Evolutionary conservation across 345 rosid genomes (phyloP).

Genomic region (Draba incana): DNA sequence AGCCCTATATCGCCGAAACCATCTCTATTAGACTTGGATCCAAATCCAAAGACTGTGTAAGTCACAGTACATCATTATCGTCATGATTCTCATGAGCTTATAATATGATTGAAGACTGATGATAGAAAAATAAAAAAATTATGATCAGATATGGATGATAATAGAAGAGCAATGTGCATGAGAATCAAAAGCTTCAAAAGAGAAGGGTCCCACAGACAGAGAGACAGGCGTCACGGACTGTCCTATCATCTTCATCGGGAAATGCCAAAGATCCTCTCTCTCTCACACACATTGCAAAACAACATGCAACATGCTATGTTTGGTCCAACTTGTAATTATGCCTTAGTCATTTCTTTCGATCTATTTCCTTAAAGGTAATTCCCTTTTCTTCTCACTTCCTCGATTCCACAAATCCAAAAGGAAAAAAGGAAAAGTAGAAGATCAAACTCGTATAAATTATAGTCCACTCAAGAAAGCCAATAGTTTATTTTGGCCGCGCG

Average conservation of each 20-base stretch:
- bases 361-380: conserved; percentile 48
- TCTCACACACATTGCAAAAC: conserved; percentile 28
- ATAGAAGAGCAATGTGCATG: conserved; percentile 39
- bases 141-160: conserved; percentile 9
- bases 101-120: conserved; percentile 7
- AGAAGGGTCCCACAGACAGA: conserved; percentile 41
- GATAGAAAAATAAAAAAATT: background rate
- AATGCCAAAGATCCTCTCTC: conserved; percentile 47
- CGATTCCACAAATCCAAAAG: conserved; percentile 27
- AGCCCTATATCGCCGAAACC: background rate
- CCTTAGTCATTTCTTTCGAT: conserved; percentile 57
- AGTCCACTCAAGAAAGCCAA: conserved; percentile 24
- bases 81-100: background rate
- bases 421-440: background rate
- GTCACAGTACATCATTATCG: background rate
- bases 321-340: conserved; percentile 52
- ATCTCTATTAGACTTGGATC: conserved; percentile 16
- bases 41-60: conserved; percentile 7
- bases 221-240: conserved; percentile 73
- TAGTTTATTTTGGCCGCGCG: conserved; percentile 1
- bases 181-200: conserved; percentile 36
- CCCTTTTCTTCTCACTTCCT: conserved; percentile 39
- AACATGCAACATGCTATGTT: conserved; percentile 48
- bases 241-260: conserved; percentile 56
- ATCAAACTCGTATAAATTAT: background rate